Evolutionary conservation across 192 early-diverging fungal genomes (phyloP).

Genomic region (Linnemannia exigua): DNA sequence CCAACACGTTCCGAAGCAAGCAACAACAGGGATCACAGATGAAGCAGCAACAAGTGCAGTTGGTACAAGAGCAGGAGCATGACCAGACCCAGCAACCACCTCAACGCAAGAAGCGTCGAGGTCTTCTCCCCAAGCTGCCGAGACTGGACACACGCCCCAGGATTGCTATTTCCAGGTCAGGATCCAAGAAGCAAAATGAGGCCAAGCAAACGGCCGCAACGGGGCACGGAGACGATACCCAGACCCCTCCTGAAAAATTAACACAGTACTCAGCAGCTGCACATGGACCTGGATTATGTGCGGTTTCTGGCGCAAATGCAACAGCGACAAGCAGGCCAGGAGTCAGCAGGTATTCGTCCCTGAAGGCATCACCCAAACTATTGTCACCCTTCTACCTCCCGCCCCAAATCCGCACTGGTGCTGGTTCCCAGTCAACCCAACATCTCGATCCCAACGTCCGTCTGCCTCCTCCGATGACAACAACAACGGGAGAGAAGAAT

Average conservation of each 20-base stretch:
- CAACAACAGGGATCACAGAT: not conserved
- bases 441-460: slow-evolving; percentile 14
- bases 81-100: slow-evolving; percentile 2
- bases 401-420: not conserved
- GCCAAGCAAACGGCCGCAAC: not conserved
- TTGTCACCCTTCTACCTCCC: slow-evolving; percentile 37
- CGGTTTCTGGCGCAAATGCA: not conserved
- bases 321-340: not conserved
- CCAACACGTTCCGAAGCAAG: slow-evolving; percentile 26
- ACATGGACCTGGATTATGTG: not conserved
- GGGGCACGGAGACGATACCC: not conserved
- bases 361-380: not conserved
- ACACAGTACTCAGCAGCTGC: not conserved
- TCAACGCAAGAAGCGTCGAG: slow-evolving; percentile 23
- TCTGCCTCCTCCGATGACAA: not conserved
- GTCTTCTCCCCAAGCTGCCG: slow-evolving; percentile 33
- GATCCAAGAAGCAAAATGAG: slow-evolving; percentile 6
- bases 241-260: not conserved
- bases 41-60: not conserved
- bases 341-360: not conserved
- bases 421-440: not conserved
- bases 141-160: slow-evolving; percentile 35
- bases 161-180: not conserved
- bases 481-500: not conserved
- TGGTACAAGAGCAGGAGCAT: slow-evolving; percentile 10